A percentile compares a stretch with the other conserved stretches of the same genome.
Conservation (phyloP, 176 grass and related monocot species). For the Juncus effusus region DNA sequence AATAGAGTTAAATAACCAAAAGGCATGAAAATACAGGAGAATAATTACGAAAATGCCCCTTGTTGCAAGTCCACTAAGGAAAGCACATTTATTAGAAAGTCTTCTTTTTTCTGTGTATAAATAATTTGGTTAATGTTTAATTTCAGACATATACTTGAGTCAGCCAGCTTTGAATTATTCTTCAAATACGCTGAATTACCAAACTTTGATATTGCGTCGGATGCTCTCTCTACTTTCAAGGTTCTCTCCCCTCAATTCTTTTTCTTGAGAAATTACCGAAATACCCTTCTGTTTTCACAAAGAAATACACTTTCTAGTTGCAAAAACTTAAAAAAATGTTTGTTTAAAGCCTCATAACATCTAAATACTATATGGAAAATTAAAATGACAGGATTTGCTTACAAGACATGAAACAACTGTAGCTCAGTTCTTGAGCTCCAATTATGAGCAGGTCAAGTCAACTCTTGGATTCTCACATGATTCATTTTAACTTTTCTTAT, state of each 20-base stretch:
- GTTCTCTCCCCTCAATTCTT: constrained; percentile 30
- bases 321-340: background rate
- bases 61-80: background rate
- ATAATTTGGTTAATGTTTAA: no score
- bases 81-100: background rate
- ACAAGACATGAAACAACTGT: constrained; percentile 87
- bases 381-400: constrained; percentile 68
- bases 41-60: no score
- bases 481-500: constrained; percentile 1
- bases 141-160: constrained; percentile 99
- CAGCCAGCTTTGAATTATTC: constrained; percentile 94
- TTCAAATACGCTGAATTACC: constrained; percentile 97
- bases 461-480: no score
- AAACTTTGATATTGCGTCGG: constrained; percentile 99
- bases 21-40: no score
- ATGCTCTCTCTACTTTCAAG: constrained; percentile 99
- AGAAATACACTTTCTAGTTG: constrained; percentile 13
- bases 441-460: constrained; percentile 72
- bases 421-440: constrained; percentile 60
- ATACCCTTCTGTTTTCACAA: background rate
- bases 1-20: no score
- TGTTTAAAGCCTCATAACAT: no score
- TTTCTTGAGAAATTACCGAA: background rate
- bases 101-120: constrained; percentile 11
- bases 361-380: no score